Evolutionary conservation across 768 basidiomycete genomes (phyloP).

Genomic region (Macrolepiota dolichaula): DNA sequence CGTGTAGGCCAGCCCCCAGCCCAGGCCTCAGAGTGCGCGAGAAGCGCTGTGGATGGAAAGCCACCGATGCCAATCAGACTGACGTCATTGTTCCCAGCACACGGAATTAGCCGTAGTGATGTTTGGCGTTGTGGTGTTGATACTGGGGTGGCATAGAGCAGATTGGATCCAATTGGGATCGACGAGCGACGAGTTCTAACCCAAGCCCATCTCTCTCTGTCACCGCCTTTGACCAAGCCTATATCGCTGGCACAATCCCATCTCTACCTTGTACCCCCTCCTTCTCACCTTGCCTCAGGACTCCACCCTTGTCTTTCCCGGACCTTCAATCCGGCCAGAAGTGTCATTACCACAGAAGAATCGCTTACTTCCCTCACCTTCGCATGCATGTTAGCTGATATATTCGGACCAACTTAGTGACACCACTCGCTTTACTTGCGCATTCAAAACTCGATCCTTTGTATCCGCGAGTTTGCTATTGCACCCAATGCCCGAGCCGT

Average conservation of each 20-base stretch:
- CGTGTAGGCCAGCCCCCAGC: background rate
- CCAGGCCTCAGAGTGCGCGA: background rate
- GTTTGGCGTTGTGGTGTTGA: slow-evolving; percentile 7
- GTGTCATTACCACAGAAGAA: background rate
- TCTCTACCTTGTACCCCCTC: background rate
- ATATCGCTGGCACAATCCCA: background rate
- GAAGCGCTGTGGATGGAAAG: background rate
- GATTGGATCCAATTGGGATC: slow-evolving; percentile 12
- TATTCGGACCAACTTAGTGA: background rate
- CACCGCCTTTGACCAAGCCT: background rate
- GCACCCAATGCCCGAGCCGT: background rate
- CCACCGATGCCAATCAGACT: slow-evolving; percentile 11
- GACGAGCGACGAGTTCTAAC: slow-evolving; percentile 11
- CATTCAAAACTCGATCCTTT: background rate
- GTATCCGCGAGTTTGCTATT: background rate
- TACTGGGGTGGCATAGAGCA: slow-evolving; percentile 7
- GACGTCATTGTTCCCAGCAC: slow-evolving; percentile 33
- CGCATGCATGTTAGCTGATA: background rate
- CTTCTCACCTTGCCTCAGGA: background rate
- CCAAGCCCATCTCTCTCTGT: slow-evolving; percentile 1
- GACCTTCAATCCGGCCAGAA: background rate
- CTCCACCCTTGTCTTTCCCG: background rate
- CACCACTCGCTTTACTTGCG: background rate
- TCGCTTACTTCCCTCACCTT: background rate
- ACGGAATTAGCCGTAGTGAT: background rate